Conservation (phyloP, 164 flowering plant genomes). For the Vitis rupestris region DNA sequence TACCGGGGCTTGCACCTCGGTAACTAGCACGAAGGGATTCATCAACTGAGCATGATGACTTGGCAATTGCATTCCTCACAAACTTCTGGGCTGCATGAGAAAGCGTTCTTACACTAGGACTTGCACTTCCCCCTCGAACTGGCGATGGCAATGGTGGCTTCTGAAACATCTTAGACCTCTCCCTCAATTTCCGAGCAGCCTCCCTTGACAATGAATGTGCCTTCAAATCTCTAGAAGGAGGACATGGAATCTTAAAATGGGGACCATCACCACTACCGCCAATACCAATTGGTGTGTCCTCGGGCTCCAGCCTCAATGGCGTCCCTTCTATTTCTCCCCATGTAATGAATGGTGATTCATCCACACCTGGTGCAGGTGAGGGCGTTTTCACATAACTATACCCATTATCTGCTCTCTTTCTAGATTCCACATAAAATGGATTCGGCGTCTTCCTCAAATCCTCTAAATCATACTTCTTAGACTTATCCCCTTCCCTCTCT, state of each 20-base stretch:
- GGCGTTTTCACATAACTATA: slow-evolving; percentile 86
- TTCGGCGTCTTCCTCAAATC: slow-evolving; percentile 86
- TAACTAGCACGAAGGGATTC: slow-evolving; percentile 94
- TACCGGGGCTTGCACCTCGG: slow-evolving; percentile 69
- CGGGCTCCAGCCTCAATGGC: slow-evolving; percentile 81
- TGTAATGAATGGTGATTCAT: slow-evolving; percentile 89
- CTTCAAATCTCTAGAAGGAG: slow-evolving; percentile 77
- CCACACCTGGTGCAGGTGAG: slow-evolving; percentile 90
- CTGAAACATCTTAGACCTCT: slow-evolving; percentile 80
- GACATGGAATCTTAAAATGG: slow-evolving; percentile 64
- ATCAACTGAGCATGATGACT: slow-evolving; percentile 70
- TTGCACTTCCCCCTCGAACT: slow-evolving; percentile 78
- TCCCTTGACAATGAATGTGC: slow-evolving; percentile 91
- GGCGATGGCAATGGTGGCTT: slow-evolving; percentile 93
- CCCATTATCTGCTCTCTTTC: slow-evolving; percentile 71
- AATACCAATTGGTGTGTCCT: slow-evolving; percentile 79
- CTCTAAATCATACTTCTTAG: slow-evolving; percentile 82
- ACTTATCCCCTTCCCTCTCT: slow-evolving; percentile 57
- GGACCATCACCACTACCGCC: slow-evolving; percentile 85
- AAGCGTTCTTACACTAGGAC: slow-evolving; percentile 72
- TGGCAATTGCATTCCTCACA: slow-evolving; percentile 84
- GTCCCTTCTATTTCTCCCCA: slow-evolving; percentile 99
- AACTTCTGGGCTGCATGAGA: slow-evolving; percentile 99
- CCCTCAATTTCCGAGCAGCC: slow-evolving; percentile 82
- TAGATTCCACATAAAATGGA: slow-evolving; percentile 69